Evolutionary conservation across 2,329 filamentous ascomycete genomes (phyloP).

Genomic region (Coniochaeta hoffmannii): DNA sequence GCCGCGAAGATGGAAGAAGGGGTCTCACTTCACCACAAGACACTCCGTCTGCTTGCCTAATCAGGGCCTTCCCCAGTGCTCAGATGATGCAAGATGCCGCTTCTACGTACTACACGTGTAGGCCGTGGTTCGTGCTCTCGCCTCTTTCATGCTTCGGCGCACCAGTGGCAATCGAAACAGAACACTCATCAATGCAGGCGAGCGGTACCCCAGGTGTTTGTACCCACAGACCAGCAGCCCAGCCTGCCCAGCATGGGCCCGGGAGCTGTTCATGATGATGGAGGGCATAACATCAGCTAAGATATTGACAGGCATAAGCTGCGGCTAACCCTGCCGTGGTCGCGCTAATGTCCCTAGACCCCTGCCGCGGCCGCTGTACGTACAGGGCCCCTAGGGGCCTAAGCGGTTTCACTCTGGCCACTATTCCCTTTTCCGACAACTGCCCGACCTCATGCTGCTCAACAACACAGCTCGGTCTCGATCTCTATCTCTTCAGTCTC

Average conservation of each 20-base stretch:
- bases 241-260: background rate
- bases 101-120: too few relatives aligned
- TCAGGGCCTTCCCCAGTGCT: background rate
- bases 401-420: constrained; percentile 3
- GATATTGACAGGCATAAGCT: constrained; percentile 1
- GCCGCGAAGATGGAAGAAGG: background rate
- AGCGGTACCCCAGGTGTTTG: constrained; percentile 5
- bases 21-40: background rate
- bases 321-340: background rate
- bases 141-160: background rate
- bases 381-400: background rate
- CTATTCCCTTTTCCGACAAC: background rate
- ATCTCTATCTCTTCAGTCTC: too few relatives aligned
- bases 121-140: background rate
- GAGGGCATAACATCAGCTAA: background rate
- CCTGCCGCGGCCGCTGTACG: background rate
- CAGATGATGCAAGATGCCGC: background rate
- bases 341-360: background rate
- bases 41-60: background rate
- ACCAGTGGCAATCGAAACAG: background rate
- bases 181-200: background rate
- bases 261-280: background rate
- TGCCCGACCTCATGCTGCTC: constrained; percentile 1
- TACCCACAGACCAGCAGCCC: background rate
- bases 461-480: too few relatives aligned